Percentiles rank a stretch among this genome's conserved stretches.
Evolutionary conservation across 495 filamentous ascomycete species (phyloP).

Genomic region (Baudoinia panamericana): DNA sequence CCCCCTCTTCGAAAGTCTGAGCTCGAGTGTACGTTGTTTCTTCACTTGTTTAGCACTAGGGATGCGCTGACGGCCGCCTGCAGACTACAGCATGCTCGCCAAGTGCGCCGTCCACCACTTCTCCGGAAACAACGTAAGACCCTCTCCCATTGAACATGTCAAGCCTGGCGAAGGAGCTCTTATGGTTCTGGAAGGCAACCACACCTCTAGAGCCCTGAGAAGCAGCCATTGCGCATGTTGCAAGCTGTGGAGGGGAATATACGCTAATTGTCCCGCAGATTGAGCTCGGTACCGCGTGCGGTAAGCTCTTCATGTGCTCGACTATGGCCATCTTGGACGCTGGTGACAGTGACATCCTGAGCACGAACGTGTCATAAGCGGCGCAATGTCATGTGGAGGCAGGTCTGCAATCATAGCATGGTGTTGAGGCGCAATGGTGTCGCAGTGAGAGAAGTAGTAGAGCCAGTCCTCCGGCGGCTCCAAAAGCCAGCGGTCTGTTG

Average conservation of each 20-base stretch:
- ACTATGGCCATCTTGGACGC: conserved; percentile 93
- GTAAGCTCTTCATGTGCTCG: conserved; percentile 80
- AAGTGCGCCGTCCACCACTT: conserved; percentile 96
- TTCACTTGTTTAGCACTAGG: too few relatives aligned
- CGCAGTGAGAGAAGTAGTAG: too few relatives aligned
- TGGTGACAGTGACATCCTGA: conserved; percentile 95
- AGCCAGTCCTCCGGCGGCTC: too few relatives aligned
- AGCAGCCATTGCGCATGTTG: conserved; percentile 45
- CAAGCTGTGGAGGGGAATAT: conserved; percentile 74
- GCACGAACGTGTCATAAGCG: conserved; percentile 48
- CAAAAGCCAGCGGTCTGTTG: too few relatives aligned
- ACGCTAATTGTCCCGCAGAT: conserved; percentile 51
- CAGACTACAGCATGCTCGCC: conserved; percentile 73
- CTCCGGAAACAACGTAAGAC: conserved; percentile 89
- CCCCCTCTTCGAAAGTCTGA: conserved; percentile 91
- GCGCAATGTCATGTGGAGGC: too few relatives aligned
- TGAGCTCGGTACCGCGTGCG: conserved; percentile 86
- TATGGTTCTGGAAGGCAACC: conserved; percentile 26
- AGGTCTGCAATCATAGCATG: too few relatives aligned
- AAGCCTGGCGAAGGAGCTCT: conserved; percentile 22
- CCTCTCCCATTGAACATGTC: conserved; percentile 6
- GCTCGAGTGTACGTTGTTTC: conserved; percentile 52
- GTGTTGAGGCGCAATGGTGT: too few relatives aligned
- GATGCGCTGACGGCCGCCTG: too few relatives aligned
- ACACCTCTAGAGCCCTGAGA: conserved; percentile 55